Evolutionary conservation across 2,329 filamentous ascomycete genomes (phyloP), one percentile per base, ranked within the genome.

Genomic region (Grosmannia clavigera): DNA sequence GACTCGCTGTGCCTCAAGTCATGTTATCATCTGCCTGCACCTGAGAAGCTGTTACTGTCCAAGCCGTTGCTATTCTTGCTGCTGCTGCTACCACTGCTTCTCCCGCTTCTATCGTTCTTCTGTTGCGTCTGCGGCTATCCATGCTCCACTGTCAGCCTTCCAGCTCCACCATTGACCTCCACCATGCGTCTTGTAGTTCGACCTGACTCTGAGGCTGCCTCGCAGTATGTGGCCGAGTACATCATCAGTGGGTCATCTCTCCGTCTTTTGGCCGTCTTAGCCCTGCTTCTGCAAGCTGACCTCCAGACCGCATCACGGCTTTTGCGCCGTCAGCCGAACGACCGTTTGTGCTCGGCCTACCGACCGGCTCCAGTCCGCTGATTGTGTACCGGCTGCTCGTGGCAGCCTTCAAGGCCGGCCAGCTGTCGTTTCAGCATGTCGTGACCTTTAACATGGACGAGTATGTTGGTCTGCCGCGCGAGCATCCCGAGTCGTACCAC

Each of bases 401-500:
- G 33, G 72, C 77, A 61, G 77, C 76, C 63, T 78, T 83, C 73
- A 82, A 83, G 69, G 75, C 78, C 59, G 81, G 81, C 66, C 75
- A 74, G 63, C 69, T 72, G 38, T 64, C 65, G 48, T 72, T 72
- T 70, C 81, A 81, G 66, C 80, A 90, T 84, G 85, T 91, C 66
- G 78, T 90, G 64, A 90, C 87, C 1, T 91, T 90, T 76, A 71
- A 72, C 64, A 71, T 72, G 70, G 87, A 90, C 72, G 86, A 90
- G 73, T 90, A 90, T 68, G 84, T 90, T 62, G 84, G 82, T 52
- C 78, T 90, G 57, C 83, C 86, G 29, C 80, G 84, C 64, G 83
- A 87, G 65, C 87, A 90, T 70, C 85, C 87, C 3, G 83, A 90
- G 69, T 87, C 82, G 68, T 90, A 90, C 72, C 86, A 90, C 74